Evolutionary conservation across 345 rosid species (phyloP).

Genomic region (Brassica carinata): DNA sequence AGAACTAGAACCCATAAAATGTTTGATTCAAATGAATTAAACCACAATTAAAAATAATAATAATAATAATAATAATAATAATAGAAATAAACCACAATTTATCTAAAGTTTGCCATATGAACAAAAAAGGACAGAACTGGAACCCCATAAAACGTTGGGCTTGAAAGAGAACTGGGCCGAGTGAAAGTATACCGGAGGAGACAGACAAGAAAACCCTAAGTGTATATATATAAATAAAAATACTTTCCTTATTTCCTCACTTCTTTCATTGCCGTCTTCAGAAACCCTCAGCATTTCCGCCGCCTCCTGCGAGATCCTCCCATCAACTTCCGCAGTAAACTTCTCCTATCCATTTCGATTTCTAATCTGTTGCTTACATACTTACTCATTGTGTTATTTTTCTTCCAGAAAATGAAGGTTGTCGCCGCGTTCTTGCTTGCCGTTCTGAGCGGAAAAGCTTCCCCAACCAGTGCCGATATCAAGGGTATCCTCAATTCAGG

Average conservation of each 20-base stretch:
- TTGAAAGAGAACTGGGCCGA: background rate
- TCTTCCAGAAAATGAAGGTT: slow-evolving; percentile 63
- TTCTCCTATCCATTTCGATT: background rate
- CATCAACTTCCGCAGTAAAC: slow-evolving; percentile 13
- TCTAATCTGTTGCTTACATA: background rate
- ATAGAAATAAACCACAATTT: too few species aligned
- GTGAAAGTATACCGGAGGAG: background rate
- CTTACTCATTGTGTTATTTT: background rate
- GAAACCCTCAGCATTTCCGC: background rate
- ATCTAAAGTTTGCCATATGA: too few species aligned
- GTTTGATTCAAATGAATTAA: too few species aligned
- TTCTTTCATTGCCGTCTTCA: slow-evolving; percentile 19
- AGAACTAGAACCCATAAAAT: too few species aligned
- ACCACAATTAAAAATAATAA: too few species aligned
- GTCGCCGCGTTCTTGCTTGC: slow-evolving; percentile 78
- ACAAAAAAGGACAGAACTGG: too few species aligned
- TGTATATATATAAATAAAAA: slow-evolving; percentile 4
- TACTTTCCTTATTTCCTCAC: background rate
- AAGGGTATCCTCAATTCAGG: slow-evolving; percentile 72
- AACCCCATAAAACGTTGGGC: background rate
- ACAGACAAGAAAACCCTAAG: slow-evolving; percentile 22
- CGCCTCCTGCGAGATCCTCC: slow-evolving; percentile 12
- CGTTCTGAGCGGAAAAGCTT: slow-evolving; percentile 64
- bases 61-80: too few species aligned
- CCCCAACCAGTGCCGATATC: slow-evolving; percentile 58